These are phyloP conservation scores for Fusarium zealandicum DNA, from an alignment of 2,329 filamentous ascomycete genomes.

Conservation along the genomic window DNA sequence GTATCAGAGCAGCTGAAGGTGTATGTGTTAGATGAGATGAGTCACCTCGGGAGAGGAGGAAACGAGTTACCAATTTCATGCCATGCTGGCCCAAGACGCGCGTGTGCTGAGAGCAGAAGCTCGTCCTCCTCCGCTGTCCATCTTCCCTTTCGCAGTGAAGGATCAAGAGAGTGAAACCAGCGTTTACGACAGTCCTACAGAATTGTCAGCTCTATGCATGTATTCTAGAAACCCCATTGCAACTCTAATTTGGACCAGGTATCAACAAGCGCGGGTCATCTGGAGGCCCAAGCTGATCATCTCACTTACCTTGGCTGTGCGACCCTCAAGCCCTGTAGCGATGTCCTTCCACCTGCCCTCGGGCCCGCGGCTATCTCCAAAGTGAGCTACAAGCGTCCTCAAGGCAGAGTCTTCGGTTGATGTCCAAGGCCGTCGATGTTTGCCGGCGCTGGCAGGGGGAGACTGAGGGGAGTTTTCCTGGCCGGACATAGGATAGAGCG, in stretches of 20 bases:
- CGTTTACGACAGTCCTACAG: slow-evolving; percentile 41
- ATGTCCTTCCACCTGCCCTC: slow-evolving; percentile 43
- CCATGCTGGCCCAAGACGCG: slow-evolving; percentile 39
- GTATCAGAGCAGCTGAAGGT: slow-evolving; percentile 35
- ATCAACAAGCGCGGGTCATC: not conserved
- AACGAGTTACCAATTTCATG: slow-evolving; percentile 35
- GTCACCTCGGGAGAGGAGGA: no score
- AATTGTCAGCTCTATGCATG: not conserved
- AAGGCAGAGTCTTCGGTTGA: slow-evolving; percentile 39
- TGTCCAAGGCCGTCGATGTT: slow-evolving; percentile 39
- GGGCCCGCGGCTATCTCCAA: slow-evolving; percentile 37
- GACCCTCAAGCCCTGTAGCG: slow-evolving; percentile 34
- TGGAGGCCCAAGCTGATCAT: not conserved
- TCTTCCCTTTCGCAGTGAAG: slow-evolving; percentile 40
- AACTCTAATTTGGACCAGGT: not conserved
- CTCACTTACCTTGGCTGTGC: slow-evolving; percentile 41
- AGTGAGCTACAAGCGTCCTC: slow-evolving; percentile 40
- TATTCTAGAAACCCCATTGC: not conserved
- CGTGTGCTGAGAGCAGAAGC: slow-evolving; percentile 40
- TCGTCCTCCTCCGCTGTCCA: slow-evolving; percentile 43
- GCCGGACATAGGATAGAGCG: slow-evolving; percentile 30
- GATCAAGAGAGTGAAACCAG: slow-evolving; percentile 44
- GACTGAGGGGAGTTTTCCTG: slow-evolving; percentile 37
- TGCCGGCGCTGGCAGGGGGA: slow-evolving; percentile 30
- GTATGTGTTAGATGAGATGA: not conserved